A percentile compares a stretch with the other conserved stretches of the same genome.
Evolutionary conservation across 768 basidiomycete species (phyloP).

Genomic region (Roridomyces roridus): DNA sequence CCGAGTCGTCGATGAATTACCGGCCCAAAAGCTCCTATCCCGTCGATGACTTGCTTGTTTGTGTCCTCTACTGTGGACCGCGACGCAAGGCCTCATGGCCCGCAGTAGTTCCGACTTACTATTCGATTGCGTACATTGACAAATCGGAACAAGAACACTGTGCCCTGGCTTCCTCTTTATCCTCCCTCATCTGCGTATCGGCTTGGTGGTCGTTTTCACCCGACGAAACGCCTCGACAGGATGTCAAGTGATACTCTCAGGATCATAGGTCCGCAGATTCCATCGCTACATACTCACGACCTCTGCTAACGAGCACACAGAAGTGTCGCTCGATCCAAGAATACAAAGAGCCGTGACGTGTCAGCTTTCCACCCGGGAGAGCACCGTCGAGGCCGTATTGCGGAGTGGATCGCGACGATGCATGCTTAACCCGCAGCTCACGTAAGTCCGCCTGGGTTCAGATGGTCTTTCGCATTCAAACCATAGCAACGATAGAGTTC

Average conservation of each 20-base stretch:
- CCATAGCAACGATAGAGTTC: not conserved
- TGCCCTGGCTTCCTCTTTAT: no score
- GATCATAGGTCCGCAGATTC: not conserved
- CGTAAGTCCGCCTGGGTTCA: not conserved
- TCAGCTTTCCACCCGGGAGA: not conserved
- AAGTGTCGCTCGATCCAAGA: not conserved
- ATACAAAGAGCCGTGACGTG: slow-evolving; percentile 5
- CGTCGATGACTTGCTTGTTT: no score
- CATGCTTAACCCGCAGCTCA: not conserved
- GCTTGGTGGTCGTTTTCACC: no score
- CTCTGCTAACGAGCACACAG: not conserved
- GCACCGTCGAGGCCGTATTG: not conserved
- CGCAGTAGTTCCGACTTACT: no score
- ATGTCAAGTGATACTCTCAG: slow-evolving; percentile 6
- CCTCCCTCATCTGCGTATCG: no score
- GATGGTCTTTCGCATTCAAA: not conserved
- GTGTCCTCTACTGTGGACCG: no score
- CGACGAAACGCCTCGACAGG: no score
- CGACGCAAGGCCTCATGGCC: no score
- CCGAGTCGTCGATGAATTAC: no score
- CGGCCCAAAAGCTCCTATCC: no score
- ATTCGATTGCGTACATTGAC: no score
- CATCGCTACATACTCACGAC: slow-evolving; percentile 1
- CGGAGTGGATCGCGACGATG: not conserved
- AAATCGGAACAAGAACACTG: no score